Evolutionary conservation across 345 rosid genomes (phyloP), one percentile per base, ranked within the genome.

Genomic region (Physaria fendleri): DNA sequence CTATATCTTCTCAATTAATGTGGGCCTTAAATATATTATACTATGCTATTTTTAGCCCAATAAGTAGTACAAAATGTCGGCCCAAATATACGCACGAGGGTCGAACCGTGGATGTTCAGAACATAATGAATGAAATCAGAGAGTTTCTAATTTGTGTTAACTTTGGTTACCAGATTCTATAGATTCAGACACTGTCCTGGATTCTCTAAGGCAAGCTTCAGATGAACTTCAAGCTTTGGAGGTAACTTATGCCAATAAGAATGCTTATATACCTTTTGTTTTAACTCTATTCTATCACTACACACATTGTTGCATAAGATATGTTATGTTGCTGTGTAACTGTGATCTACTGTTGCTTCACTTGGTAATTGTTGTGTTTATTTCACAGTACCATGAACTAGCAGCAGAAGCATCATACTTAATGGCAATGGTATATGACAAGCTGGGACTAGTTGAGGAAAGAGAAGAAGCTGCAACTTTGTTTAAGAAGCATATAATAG

Each of bases 381-480:
- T 14, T 65, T 44, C 37, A 24, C 88, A 89, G 97, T 90, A 85
- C 71, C 95, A 87, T 72, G 99, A 90, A 75, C 55, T 87, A 71
- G 88, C 87, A 34, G 92, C 90, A 0, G 95, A 89, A 78, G 80
- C 88, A 12, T 85, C 76, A 62, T 87, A 90, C 64, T 75, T 87
- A 76, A 82, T 75, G 85, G 90, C 95, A 22, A 66, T 82, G 33
- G 74, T 76, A 38, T 82, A 52, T 41, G 82, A 89, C 84, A 81
- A 83, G 65, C 32, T 89, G 67, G 90, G 88, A 38, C 71, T 37
- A 40, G 8, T 58, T 11, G 77, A 76, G 40, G 76, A 88, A 56
- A 81, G 99, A 64, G 96, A 89, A 71, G 85, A 81, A 74, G 97
- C 88, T 45, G 90, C 96, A 12, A 65, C 81, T 57, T 76, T 81